Percentiles rank a stretch among this genome's conserved stretches.
Conservation (phyloP, 2,329 filamentous ascomycete genomes). For the Colletotrichum theobromicola region DNA sequence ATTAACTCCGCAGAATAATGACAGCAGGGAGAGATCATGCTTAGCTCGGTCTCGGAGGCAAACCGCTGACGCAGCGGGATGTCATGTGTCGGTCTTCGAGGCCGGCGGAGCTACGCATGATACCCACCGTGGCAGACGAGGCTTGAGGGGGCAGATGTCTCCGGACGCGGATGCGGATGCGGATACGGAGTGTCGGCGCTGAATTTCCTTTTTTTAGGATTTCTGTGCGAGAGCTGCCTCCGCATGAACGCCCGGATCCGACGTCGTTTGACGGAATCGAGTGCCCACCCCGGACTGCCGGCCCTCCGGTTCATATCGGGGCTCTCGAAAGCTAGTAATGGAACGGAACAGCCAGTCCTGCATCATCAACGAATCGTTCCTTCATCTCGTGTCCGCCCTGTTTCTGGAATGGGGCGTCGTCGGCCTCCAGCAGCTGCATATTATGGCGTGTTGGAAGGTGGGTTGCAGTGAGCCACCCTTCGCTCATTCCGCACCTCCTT, state of each 20-base stretch:
- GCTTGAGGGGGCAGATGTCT: not conserved
- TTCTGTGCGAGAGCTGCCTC: not conserved
- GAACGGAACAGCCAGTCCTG: not conserved
- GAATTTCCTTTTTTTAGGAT: not conserved
- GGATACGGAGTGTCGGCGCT: constrained; percentile 3
- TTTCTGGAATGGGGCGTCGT: not conserved
- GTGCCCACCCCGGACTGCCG: not conserved
- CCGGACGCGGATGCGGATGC: constrained; percentile 11
- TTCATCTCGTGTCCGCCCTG: not conserved
- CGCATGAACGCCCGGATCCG: not conserved
- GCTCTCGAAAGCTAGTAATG: not conserved
- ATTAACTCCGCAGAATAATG: not conserved
- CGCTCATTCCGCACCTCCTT: not conserved
- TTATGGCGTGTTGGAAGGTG: not conserved
- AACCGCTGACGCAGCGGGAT: not conserved
- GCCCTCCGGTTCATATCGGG: not conserved
- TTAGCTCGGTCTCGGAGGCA: not conserved
- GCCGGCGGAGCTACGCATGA: not conserved
- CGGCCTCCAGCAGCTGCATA: not conserved
- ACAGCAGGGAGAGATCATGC: not conserved
- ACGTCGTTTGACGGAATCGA: not conserved
- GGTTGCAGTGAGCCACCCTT: not conserved
- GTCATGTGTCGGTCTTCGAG: not conserved
- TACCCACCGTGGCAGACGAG: not conserved
- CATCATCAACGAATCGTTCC: not conserved